Evolutionary conservation across 164 flowering plant genomes (phyloP), one percentile per base, ranked within the genome.

Genomic region (Akebia trifoliata): DNA sequence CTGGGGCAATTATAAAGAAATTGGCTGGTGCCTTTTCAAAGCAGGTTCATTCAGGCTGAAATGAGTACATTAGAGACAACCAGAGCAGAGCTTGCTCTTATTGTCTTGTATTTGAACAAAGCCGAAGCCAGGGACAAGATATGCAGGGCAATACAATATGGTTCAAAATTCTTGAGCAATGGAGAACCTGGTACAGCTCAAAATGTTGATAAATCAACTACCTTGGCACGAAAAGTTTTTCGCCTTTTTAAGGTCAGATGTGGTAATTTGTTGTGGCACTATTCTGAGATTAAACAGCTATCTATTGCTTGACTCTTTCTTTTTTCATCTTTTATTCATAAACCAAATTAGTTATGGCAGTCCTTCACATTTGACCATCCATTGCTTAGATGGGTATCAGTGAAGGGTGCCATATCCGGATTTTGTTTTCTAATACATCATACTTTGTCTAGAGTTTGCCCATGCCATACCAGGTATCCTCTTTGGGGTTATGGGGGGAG

Each of bases 51-150:
- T 42, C 48, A 55, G 56, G 64, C 28, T 72, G 68, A 66, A 37
- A 93, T 90, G 97, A 81, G 80, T 71, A 57, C 90, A 0, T 57
- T 90, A 52, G 99, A 94, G 63, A 83, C 74, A 40, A 77, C 96
- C 25, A 72, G 97, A 73, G 86, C 97, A 39, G 99, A 94, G 61
- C 96, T 94, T 64, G 99, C 73, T 50, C 90, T 90, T 47, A 64
- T 79, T 30, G 85, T 94, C 49, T 53, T 90, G 65, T 94, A 87
- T 67, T 69, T 93, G 77, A 90, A 87, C 75, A 93, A 93, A 72
- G 99, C 99, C 54, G 99, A 94, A 78, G 88, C 99, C 34, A 83
- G 97, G 77, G 99, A 94, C 75, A 94, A 94, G 85, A 81, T 90
- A 68, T 90, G 97, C 82, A 77, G 97, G 73, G 91, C 97, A 37